These are phyloP conservation scores for Botrytis porri DNA, from an alignment of 2,329 filamentous ascomycete species.

Conservation along the genomic window DNA sequence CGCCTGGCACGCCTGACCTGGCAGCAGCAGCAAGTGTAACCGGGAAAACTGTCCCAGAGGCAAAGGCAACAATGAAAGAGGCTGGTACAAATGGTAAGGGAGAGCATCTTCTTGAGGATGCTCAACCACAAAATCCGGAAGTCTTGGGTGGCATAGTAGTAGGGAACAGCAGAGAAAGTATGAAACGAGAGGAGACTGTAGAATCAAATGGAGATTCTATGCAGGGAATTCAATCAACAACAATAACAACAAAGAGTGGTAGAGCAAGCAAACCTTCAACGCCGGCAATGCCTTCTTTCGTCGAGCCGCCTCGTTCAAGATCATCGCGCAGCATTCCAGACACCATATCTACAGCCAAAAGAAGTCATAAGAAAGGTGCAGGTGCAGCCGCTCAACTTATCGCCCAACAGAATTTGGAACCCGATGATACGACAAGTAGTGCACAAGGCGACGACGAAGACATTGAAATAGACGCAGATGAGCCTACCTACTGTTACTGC, in stretches of 20 bases:
- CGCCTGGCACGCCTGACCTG: slow-evolving; percentile 35
- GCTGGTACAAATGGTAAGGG: slow-evolving; percentile 38
- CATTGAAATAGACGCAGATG: slow-evolving; percentile 64
- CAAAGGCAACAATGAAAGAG: slow-evolving; percentile 53
- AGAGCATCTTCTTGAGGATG: slow-evolving; percentile 37
- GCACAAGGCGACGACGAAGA: slow-evolving; percentile 50
- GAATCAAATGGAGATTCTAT: slow-evolving; percentile 45
- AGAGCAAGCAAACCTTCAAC: slow-evolving; percentile 66
- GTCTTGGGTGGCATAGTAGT: slow-evolving; percentile 34
- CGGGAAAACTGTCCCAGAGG: slow-evolving; percentile 44
- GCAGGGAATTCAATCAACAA: slow-evolving; percentile 38
- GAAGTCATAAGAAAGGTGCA: slow-evolving; percentile 59
- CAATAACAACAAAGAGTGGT: slow-evolving; percentile 55
- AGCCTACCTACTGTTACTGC: slow-evolving; percentile 77
- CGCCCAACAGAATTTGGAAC: slow-evolving; percentile 40
- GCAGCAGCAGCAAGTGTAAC: slow-evolving; percentile 33
- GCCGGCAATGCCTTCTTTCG: slow-evolving; percentile 57
- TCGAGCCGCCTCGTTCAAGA: slow-evolving; percentile 52
- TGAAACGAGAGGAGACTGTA: slow-evolving; percentile 49
- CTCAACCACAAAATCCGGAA: slow-evolving; percentile 38
- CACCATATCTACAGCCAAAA: slow-evolving; percentile 43
- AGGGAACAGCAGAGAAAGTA: slow-evolving; percentile 45
- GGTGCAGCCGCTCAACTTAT: slow-evolving; percentile 38
- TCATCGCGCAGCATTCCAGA: slow-evolving; percentile 48
- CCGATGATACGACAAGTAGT: slow-evolving; percentile 46